These are phyloP conservation scores for Datura wrightii DNA, from an alignment of 257 asterid genomes.

Conservation along the genomic window DNA sequence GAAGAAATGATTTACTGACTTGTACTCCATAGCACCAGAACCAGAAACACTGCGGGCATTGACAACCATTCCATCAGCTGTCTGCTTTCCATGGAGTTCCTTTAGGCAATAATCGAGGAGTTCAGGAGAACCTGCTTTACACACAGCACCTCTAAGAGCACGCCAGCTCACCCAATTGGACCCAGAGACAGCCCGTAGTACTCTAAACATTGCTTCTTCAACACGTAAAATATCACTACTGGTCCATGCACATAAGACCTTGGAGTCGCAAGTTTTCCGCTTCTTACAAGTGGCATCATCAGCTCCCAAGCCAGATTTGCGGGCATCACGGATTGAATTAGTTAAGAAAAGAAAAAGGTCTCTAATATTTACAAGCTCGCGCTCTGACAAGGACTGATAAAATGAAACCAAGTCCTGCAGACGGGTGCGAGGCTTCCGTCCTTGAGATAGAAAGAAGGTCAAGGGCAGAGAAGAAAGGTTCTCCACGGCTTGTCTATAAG, in stretches of 20 bases:
- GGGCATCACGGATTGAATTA: conserved; percentile 65
- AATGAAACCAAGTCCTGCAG: conserved; percentile 80
- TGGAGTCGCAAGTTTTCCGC: conserved; percentile 53
- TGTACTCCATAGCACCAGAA: conserved; percentile 85
- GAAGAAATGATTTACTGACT: conserved; percentile 47
- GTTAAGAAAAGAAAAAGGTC: conserved; percentile 75
- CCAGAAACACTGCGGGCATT: conserved; percentile 63
- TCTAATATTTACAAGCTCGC: conserved; percentile 70
- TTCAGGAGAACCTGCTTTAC: conserved; percentile 79
- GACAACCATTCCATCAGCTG: conserved; percentile 80
- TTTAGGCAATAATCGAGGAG: conserved; percentile 91
- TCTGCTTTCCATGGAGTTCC: conserved; percentile 78
- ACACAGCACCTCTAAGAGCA: conserved; percentile 92
- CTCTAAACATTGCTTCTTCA: conserved; percentile 87
- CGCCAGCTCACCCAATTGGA: conserved; percentile 98
- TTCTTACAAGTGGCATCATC: conserved; percentile 62
- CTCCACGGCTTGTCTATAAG: conserved; percentile 62
- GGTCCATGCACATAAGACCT: conserved; percentile 77
- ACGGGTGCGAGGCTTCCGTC: conserved; percentile 75
- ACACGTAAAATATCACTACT: conserved; percentile 64
- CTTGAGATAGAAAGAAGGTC: conserved; percentile 69
- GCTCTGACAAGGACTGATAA: conserved; percentile 85
- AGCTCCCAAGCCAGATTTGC: conserved; percentile 39
- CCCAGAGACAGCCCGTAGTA: conserved; percentile 82
- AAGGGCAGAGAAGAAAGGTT: conserved; percentile 69